Base-by-base conservation (phyloP, 2,329 filamentous ascomycete species). In the Colletotrichum sp. region DNA sequence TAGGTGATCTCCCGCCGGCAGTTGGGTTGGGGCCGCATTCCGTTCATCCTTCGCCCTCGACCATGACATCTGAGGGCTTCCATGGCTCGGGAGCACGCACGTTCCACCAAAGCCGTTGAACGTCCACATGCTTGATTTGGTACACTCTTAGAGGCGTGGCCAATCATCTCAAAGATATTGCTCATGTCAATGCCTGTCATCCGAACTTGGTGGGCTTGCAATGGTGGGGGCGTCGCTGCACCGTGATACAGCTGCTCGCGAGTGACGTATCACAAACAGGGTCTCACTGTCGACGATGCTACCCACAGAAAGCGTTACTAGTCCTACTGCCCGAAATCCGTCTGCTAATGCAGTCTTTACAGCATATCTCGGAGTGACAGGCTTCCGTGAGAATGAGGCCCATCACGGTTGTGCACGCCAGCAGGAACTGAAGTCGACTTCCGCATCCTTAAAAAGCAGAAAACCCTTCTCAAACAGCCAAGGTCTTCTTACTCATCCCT, bases 341-440 rank as follows among this genome's bases (percentile, higher is more conserved):
- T 28, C 55, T 59, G 8, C 3, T 10, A 13, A 28, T 59, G 13
- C 22, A 26, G 26, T 0, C 0, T 28, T 18, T 2, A 0, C 55
- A 28, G 22, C 22, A 28, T 28, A 59, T 18, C 55, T 28, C 55
- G 55, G 55, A 59, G 16, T 18, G 15, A 26, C 3, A 59, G 24
- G 26, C 55, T 59, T 8, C 55, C 55, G 55, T 59, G 55, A 22
- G 8, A 22, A 18, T 28, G 55, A 59, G 2, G 24, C 0, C 26
- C 24, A 59, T 22, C 6, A 6, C 2, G 13, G 4, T 26, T 59
- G n/a, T 59, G 55, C 55, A 26, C 24, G 15, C 8, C 26, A 59
- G 13, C 26, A 3, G 0, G 18, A 59, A 6, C 0, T 1, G 3
- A 26, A 24, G 24, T 57, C 52, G 24, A 9, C 22, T 57, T 57